Evolutionary conservation across 1,284 basidiomycete species (phyloP).

Genomic region (Ustilago shanxiensis): DNA sequence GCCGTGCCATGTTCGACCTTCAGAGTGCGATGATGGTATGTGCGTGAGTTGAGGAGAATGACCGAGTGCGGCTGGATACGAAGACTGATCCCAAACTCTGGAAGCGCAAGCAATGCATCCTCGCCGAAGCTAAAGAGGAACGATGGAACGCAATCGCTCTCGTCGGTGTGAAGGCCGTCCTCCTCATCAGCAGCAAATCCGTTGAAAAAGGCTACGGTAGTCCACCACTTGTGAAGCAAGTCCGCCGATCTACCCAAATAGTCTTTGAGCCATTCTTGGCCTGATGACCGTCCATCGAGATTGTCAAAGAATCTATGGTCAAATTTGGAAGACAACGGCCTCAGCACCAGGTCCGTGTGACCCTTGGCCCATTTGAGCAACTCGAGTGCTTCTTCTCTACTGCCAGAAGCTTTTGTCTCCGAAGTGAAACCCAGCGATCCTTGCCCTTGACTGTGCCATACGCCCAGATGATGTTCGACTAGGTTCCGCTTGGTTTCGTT

Average conservation of each 20-base stretch:
- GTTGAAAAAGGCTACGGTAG: slow-evolving; percentile 4
- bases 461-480: slow-evolving; percentile 3
- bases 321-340: not conserved
- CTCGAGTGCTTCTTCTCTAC: not conserved
- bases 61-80: not conserved
- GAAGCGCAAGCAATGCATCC: not conserved
- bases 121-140: slow-evolving; percentile 5
- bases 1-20: not conserved
- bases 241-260: not conserved
- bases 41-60: too few relatives aligned
- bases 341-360: not conserved
- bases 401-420: not conserved
- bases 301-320: not conserved
- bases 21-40: slow-evolving; percentile 1
- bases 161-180: not conserved
- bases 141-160: not conserved
- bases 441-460: slow-evolving; percentile 2
- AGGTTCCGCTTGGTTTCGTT: not conserved
- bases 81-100: not conserved
- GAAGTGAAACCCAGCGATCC: not conserved
- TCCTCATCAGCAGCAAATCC: slow-evolving; percentile 1
- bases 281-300: not conserved
- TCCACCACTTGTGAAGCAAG: not conserved
- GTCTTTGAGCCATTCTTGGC: not conserved
- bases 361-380: not conserved